phyloP scores from a whole-genome alignment of 2,329 filamentous ascomycete species.

The Colletotrichum noveboracense region DNA sequence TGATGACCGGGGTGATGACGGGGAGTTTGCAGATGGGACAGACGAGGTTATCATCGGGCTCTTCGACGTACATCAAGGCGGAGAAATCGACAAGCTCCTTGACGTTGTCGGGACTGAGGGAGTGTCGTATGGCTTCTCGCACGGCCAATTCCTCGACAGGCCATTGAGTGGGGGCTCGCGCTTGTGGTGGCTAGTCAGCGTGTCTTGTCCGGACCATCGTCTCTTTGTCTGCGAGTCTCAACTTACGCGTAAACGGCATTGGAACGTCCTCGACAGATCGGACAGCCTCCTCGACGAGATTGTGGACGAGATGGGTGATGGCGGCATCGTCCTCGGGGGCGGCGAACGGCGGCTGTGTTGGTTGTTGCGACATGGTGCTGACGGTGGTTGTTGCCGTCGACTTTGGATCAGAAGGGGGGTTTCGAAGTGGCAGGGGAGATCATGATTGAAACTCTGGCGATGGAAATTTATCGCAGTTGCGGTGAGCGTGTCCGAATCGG shows the following conservation, averaged over 20 bases:
- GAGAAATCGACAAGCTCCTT: conserved; percentile 44
- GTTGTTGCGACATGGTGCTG: conserved; percentile 8
- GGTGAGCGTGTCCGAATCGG: neutral
- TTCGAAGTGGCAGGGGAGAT: neutral
- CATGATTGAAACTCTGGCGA: neutral
- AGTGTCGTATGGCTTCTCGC: conserved; percentile 11
- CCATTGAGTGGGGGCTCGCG: conserved; percentile 14
- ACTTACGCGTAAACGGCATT: conserved; percentile 14
- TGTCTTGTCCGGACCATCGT: neutral
- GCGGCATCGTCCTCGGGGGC: neutral
- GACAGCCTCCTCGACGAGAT: conserved; percentile 15
- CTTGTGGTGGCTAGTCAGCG: neutral
- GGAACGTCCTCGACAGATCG: conserved; percentile 9
- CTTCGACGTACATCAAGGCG: conserved; percentile 47
- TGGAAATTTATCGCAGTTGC: neutral
- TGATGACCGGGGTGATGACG: conserved; percentile 65
- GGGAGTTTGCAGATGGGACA: conserved; percentile 65
- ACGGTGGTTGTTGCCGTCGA: neutral
- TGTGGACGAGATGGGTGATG: conserved; percentile 14
- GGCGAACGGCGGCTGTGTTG: neutral
- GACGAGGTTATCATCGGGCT: conserved; percentile 52
- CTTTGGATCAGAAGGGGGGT: neutral
- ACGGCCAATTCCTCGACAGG: conserved; percentile 13
- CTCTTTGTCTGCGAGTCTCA: neutral
- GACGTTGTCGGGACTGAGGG: conserved; percentile 4